Conservation (phyloP, 208 protist species). For the Leishmania tarentolae region DNA sequence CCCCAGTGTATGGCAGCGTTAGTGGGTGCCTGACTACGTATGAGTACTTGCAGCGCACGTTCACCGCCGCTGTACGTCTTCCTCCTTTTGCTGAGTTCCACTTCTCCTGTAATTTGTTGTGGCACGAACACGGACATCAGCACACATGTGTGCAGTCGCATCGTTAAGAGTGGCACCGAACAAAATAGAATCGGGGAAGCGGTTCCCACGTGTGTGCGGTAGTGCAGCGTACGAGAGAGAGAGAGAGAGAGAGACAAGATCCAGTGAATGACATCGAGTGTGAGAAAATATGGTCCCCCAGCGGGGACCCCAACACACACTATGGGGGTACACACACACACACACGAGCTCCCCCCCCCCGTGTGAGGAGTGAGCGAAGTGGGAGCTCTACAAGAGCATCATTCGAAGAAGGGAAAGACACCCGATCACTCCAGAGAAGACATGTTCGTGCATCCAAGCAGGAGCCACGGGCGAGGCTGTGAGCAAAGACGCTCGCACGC, state of each 20-base stretch:
- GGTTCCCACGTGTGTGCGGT: neutral
- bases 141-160: neutral
- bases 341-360: neutral
- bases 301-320: neutral
- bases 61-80: neutral
- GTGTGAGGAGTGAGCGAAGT: neutral
- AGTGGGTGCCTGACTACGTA: neutral
- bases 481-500: neutral
- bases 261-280: neutral
- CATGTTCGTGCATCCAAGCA: neutral
- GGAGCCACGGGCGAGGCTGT: neutral
- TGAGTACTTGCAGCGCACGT: neutral
- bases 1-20: neutral
- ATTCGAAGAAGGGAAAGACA: neutral
- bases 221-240: neutral
- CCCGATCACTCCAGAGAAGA: neutral
- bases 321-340: neutral
- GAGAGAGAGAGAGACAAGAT: neutral
- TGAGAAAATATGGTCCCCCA: neutral
- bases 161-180: neutral
- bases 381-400: neutral
- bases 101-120: neutral
- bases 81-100: neutral
- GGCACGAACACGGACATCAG: neutral
- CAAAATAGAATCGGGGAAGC: neutral